Evolutionary conservation across 305 asterid genomes (phyloP).

Genomic region (Fraxinus sp.): DNA sequence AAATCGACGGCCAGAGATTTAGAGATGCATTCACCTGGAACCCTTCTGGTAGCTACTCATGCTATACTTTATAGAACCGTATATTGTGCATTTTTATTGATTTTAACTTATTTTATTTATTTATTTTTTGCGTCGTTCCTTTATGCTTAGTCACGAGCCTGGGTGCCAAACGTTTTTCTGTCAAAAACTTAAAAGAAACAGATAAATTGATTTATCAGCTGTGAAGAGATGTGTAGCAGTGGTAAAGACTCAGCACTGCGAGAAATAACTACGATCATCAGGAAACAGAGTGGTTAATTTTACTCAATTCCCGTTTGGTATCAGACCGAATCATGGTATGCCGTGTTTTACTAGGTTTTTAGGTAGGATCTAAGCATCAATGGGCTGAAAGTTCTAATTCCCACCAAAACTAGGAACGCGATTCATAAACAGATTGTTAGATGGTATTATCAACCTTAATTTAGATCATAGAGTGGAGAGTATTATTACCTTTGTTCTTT

Average conservation of each 20-base stretch:
- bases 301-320: background rate
- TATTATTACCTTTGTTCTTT: background rate
- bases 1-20: conserved; percentile 79
- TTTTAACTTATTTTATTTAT: background rate
- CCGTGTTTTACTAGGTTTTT: background rate
- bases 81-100: background rate
- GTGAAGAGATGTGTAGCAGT: background rate
- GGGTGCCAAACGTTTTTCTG: background rate
- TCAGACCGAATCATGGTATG: background rate
- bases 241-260: background rate
- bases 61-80: background rate
- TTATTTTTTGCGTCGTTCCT: background rate
- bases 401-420: background rate
- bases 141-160: background rate
- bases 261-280: background rate
- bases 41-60: conserved; percentile 58
- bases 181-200: background rate
- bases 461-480: background rate
- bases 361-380: background rate
- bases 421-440: background rate
- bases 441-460: background rate
- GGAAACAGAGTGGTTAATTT: background rate
- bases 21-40: conserved; percentile 90
- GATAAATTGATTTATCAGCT: background rate
- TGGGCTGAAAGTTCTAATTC: background rate